A percentile compares a stretch with the other conserved stretches of the same genome.
Conservation (phyloP, 768 basidiomycete genomes). For the Pulveroboletus sp. region DNA sequence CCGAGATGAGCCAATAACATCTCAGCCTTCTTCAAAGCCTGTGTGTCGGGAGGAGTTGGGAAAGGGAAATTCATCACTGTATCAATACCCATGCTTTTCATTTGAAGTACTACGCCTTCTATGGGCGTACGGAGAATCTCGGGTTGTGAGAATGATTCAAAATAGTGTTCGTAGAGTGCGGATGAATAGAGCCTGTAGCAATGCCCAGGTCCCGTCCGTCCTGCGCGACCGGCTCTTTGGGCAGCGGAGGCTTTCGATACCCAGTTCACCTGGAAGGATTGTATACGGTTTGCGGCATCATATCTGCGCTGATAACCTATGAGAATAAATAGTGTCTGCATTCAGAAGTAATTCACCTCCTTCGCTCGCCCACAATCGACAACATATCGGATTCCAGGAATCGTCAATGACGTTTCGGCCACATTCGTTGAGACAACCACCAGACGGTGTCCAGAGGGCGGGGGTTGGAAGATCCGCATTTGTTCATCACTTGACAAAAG, state of each 20-base stretch:
- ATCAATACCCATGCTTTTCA: slow-evolving; percentile 99
- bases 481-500: slow-evolving; percentile 90
- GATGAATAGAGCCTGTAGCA: slow-evolving; percentile 97
- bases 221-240: slow-evolving; percentile 93
- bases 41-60: slow-evolving; percentile 88
- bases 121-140: slow-evolving; percentile 96
- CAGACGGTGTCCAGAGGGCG: slow-evolving; percentile 75
- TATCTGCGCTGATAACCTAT: slow-evolving; percentile 61
- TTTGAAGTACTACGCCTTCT: slow-evolving; percentile 93
- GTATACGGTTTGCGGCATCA: slow-evolving; percentile 76
- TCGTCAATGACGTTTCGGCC: slow-evolving; percentile 95
- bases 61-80: slow-evolving; percentile 96
- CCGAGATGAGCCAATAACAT: slow-evolving; percentile 75
- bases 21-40: slow-evolving; percentile 75
- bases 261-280: slow-evolving; percentile 91
- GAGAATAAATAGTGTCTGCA: not conserved
- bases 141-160: slow-evolving; percentile 79
- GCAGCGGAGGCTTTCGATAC: slow-evolving; percentile 92
- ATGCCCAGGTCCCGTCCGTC: slow-evolving; percentile 96
- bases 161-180: slow-evolving; percentile 89
- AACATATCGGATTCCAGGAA: slow-evolving; percentile 97
- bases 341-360: slow-evolving; percentile 49
- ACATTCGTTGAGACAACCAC: slow-evolving; percentile 96
- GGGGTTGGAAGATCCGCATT: slow-evolving; percentile 85
- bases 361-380: slow-evolving; percentile 94